Evolutionary conservation across 2,329 filamentous ascomycete species (phyloP).

Genomic region (Zelopaecilomyces penicillatus): DNA sequence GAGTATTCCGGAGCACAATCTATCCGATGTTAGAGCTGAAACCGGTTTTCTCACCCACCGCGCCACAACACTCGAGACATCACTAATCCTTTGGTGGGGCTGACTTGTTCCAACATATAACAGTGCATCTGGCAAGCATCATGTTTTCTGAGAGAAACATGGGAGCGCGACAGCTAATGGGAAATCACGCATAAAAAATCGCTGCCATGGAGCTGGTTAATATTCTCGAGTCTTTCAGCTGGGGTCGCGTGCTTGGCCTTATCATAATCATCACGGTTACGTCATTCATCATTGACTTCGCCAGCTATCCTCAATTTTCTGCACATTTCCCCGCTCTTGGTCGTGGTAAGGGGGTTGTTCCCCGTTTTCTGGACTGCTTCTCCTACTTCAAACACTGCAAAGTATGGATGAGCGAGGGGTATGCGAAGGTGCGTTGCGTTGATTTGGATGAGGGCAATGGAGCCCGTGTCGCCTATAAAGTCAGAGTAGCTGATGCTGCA

Average conservation of each 20-base stretch:
- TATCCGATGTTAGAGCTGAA: too few relatives aligned
- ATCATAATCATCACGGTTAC: slow-evolving; percentile 24
- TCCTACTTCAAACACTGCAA: slow-evolving; percentile 29
- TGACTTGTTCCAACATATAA: too few relatives aligned
- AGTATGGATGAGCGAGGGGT: slow-evolving; percentile 34
- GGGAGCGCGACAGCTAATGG: too few relatives aligned
- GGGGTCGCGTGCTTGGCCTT: slow-evolving; percentile 19
- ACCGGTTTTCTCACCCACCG: too few relatives aligned
- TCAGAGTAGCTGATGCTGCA: too few relatives aligned
- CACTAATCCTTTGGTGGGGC: too few relatives aligned
- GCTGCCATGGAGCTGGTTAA: too few relatives aligned
- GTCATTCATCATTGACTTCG: slow-evolving; percentile 32
- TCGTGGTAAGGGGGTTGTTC: slow-evolving; percentile 25
- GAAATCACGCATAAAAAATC: too few relatives aligned
- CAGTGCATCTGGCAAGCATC: too few relatives aligned
- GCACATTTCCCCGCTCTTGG: slow-evolving; percentile 33
- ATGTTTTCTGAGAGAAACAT: too few relatives aligned
- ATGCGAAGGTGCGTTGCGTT: slow-evolving; percentile 26
- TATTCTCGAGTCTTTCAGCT: slow-evolving; percentile 19
- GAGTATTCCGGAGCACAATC: too few relatives aligned
- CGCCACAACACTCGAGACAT: too few relatives aligned
- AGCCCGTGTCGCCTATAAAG: not conserved
- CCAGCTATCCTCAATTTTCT: slow-evolving; percentile 30
- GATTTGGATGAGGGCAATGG: not conserved
- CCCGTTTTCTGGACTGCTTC: slow-evolving; percentile 30